Base-by-base conservation (phyloP, 495 filamentous ascomycete species). In the Penicillium macrosclerotiorum region DNA sequence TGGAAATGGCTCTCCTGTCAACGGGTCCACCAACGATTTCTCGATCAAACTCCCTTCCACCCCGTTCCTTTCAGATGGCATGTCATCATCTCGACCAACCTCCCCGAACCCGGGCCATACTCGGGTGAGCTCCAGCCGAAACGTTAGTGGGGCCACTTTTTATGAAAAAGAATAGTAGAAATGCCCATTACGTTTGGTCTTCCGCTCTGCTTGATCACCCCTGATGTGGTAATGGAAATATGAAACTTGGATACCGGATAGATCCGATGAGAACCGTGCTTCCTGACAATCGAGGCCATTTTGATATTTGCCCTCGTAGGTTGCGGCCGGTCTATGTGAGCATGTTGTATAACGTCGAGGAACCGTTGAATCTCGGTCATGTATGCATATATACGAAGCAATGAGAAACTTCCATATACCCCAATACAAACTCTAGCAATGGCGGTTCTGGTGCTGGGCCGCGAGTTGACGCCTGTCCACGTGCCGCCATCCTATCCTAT, bases 61-160 rank as follows among this genome's bases (percentile, higher is more conserved):
- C 5, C 75, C 82, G 2, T 68, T 79, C 22, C 69, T 78, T 35
- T 69, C 61, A 1, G 76, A 81, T 13, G 71, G 69, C 3, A 54
- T 83, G 16, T 84, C 83, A 4, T 79, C 82, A 0, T 89, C 85
- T 8, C 69, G 86, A 32, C 86, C 87, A 0, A 64, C 76, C 1
- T 87, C 85, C 22, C 87, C 86, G 14, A 45, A 33, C 36, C 52
- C 59, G 22, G 72, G 82, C 34, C 73, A 81, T 34, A 60, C 62
- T 16, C 68, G 83, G 44, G 60, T 71, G 11, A 66, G 65, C 33
- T 62, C 72, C 19, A 57, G 58, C 23, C 64, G 68, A 33, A 62
- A 57, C 33, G 47, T 42, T 1, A 65, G 61, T 42, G 54, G 52
- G 19, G 52, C 47, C 13, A 50, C 45, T 25, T 73, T 66, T 35